These are phyloP conservation scores for Lipomyces chichibuensis DNA, from an alignment of 805 yeast genomes.

Conservation along the genomic window DNA sequence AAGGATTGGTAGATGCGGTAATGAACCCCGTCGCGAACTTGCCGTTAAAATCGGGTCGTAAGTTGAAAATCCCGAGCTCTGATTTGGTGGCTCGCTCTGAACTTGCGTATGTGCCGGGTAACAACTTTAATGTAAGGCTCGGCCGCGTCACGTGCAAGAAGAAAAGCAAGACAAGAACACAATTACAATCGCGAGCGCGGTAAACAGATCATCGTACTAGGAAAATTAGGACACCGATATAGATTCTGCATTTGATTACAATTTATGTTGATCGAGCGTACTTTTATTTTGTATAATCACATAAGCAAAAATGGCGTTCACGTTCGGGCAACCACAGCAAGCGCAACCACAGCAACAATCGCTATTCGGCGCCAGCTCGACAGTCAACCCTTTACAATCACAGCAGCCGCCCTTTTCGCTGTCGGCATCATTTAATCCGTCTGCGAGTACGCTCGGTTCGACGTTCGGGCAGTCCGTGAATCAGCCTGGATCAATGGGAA, in stretches of 20 bases:
- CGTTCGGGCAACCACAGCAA: slow-evolving; percentile 26
- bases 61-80: slow-evolving; percentile 24
- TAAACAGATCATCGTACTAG: too few relatives aligned
- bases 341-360: slow-evolving; percentile 23
- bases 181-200: neutral
- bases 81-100: slow-evolving; percentile 21
- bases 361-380: slow-evolving; percentile 12
- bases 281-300: neutral
- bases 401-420: slow-evolving; percentile 31
- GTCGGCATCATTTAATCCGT: slow-evolving; percentile 15
- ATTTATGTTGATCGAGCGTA: neutral
- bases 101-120: neutral
- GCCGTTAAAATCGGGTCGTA: slow-evolving; percentile 7
- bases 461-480: slow-evolving; percentile 8
- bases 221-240: neutral
- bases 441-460: slow-evolving; percentile 5
- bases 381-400: slow-evolving; percentile 18
- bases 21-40: neutral
- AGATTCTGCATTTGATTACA: neutral
- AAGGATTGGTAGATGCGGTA: neutral
- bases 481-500: slow-evolving; percentile 6
- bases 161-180: neutral
- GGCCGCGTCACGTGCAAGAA: neutral
- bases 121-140: neutral
- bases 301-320: slow-evolving; percentile 12